Conservation (phyloP, 192 early-diverging fungal genomes). For the Backusella tuberculispora region DNA sequence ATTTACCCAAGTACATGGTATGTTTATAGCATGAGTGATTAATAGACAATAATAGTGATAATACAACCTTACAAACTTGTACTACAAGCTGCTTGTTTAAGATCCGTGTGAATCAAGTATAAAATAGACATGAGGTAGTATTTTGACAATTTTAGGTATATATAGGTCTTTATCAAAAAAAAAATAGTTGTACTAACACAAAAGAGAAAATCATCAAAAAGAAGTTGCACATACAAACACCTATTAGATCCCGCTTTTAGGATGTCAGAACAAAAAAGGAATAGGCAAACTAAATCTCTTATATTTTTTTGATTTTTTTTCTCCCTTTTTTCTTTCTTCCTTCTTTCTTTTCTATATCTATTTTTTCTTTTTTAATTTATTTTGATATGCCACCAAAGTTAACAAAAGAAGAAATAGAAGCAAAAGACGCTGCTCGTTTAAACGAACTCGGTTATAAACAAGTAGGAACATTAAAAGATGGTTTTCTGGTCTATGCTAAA, state of each 20-base stretch:
- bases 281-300: background rate
- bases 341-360: background rate
- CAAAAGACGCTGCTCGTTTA: slow-evolving; percentile 38
- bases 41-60: background rate
- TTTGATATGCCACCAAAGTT: slow-evolving; percentile 20
- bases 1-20: background rate
- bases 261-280: background rate
- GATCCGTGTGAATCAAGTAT: background rate
- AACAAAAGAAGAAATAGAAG: slow-evolving; percentile 36
- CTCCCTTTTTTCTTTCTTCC: background rate
- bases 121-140: background rate
- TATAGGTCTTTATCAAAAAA: background rate
- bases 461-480: slow-evolving; percentile 1
- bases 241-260: background rate
- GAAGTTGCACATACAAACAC: background rate
- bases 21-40: too few relatives aligned
- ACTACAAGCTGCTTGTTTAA: background rate
- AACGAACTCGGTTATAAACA: slow-evolving; percentile 55
- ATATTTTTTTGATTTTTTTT: background rate
- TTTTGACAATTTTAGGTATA: background rate
- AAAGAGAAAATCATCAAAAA: background rate
- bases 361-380: background rate
- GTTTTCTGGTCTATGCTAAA: background rate
- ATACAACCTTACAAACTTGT: background rate
- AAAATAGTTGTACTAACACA: background rate